Conservation (phyloP, 2,329 filamentous ascomycete species). For the Aspergillus neotritici region DNA sequence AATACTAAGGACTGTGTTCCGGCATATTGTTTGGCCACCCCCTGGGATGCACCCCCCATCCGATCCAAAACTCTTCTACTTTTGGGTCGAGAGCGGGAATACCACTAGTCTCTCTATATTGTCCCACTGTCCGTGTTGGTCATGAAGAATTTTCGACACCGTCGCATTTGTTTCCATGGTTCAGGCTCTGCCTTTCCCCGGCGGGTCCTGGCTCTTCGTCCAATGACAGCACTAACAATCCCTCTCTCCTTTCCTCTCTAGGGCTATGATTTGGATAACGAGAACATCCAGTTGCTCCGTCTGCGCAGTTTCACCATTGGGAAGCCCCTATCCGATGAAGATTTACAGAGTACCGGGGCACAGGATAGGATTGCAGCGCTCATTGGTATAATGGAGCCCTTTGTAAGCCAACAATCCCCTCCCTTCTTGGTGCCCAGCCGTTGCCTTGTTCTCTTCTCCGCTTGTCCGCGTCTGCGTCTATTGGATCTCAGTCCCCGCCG, state of each 20-base stretch:
- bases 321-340: conserved; percentile 59
- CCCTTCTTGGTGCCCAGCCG: conserved; percentile 16
- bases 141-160: conserved; percentile 24
- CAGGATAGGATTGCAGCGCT: conserved; percentile 61
- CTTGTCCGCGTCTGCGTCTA: conserved; percentile 20
- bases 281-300: conserved; percentile 73
- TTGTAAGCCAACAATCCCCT: conserved; percentile 60
- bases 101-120: conserved; percentile 1
- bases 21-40: background rate
- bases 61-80: conserved; percentile 3
- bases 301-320: conserved; percentile 73
- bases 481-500: conserved; percentile 18
- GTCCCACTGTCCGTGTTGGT: conserved; percentile 15
- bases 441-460: conserved; percentile 18
- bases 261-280: conserved; percentile 69
- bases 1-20: no score
- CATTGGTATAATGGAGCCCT: conserved; percentile 65
- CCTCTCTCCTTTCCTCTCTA: conserved; percentile 34
- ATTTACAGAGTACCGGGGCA: conserved; percentile 57
- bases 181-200: conserved; percentile 21
- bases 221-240: conserved; percentile 18
- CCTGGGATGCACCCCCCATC: conserved; percentile 4
- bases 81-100: conserved; percentile 13
- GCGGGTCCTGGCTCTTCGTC: conserved; percentile 11
- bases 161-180: conserved; percentile 38